These are phyloP conservation scores for Russula vinacea DNA, from an alignment of 768 basidiomycete genomes.

Conservation along the genomic window DNA sequence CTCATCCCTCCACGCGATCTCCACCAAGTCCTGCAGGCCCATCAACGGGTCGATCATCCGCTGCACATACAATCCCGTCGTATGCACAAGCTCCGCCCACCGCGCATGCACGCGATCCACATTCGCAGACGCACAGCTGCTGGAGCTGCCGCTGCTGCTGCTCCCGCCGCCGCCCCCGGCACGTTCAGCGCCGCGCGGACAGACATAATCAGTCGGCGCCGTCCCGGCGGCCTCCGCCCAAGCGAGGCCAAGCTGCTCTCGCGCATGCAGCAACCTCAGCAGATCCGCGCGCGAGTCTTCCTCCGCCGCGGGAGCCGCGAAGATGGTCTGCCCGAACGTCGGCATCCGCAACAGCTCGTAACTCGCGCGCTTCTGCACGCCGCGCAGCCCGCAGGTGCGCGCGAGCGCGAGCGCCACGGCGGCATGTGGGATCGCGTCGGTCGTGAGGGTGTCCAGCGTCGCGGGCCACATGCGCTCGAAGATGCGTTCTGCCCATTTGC, in stretches of 20 bases:
- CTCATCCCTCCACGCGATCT: slow-evolving; percentile 34
- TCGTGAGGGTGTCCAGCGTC: slow-evolving; percentile 31
- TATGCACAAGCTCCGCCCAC: slow-evolving; percentile 30
- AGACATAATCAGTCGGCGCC: slow-evolving; percentile 28
- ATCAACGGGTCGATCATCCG: slow-evolving; percentile 39
- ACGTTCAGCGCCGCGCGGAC: slow-evolving; percentile 18
- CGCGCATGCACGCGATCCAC: slow-evolving; percentile 13
- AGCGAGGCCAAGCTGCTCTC: slow-evolving; percentile 30
- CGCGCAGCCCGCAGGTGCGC: slow-evolving; percentile 32
- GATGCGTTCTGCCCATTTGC: slow-evolving; percentile 34
- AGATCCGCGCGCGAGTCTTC: slow-evolving; percentile 14
- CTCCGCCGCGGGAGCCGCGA: slow-evolving; percentile 7
- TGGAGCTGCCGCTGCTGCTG: not conserved
- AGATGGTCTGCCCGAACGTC: slow-evolving; percentile 34
- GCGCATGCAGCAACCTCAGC: slow-evolving; percentile 30
- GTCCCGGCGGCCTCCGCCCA: slow-evolving; percentile 31
- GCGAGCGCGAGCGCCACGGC: slow-evolving; percentile 38
- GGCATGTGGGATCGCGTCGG: slow-evolving; percentile 31
- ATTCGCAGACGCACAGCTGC: slow-evolving; percentile 24
- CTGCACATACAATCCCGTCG: slow-evolving; percentile 33
- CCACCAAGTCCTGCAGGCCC: slow-evolving; percentile 38
- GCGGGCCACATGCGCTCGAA: slow-evolving; percentile 38
- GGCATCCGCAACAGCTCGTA: slow-evolving; percentile 41
- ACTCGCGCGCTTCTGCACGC: slow-evolving; percentile 39
- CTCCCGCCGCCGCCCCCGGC: not conserved